Conservation (phyloP, 2,329 filamentous ascomycete species). For the Cercospora sp. region DNA sequence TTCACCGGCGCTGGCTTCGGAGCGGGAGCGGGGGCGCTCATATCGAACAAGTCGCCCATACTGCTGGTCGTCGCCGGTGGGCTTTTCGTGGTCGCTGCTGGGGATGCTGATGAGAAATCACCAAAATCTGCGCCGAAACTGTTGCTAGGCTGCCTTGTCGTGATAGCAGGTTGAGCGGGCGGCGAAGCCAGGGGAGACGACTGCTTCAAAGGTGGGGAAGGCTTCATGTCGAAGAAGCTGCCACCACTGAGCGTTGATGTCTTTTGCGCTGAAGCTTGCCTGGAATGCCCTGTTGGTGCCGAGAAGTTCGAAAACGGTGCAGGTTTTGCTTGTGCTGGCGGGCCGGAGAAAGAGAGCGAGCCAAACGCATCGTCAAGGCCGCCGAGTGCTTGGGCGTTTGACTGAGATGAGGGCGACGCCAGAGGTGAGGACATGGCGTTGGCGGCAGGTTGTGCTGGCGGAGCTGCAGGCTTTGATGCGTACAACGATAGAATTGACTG, state of each 20-base stretch:
- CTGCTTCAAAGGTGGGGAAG: conserved; percentile 46
- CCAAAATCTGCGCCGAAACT: conserved; percentile 49
- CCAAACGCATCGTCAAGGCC: conserved; percentile 81
- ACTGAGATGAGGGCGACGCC: conserved; percentile 32
- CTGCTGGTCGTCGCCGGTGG: conserved; percentile 52
- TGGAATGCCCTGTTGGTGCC: conserved; percentile 54
- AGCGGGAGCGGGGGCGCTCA: conserved; percentile 50
- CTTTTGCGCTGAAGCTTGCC: conserved; percentile 42
- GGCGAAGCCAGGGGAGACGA: conserved; percentile 31
- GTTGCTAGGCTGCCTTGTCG: conserved; percentile 54
- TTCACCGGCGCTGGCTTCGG: conserved; percentile 37
- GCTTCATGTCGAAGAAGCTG: conserved; percentile 75
- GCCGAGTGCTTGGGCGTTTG: conserved; percentile 43
- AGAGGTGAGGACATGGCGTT: conserved; percentile 62
- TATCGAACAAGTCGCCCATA: conserved; percentile 78
- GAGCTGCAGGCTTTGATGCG: conserved; percentile 74
- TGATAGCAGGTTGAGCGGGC: conserved; percentile 36
- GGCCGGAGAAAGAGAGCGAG: conserved; percentile 60
- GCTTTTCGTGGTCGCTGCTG: conserved; percentile 44
- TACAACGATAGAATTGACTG: conserved; percentile 97
- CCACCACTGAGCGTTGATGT: conserved; percentile 63
- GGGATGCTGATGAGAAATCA: conserved; percentile 64
- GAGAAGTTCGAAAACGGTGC: conserved; percentile 65
- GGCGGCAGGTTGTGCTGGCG: conserved; percentile 43
- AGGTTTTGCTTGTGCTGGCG: conserved; percentile 54